Base-by-base conservation (phyloP, 1,139 yeast species). In the Taphrina populina region DNA sequence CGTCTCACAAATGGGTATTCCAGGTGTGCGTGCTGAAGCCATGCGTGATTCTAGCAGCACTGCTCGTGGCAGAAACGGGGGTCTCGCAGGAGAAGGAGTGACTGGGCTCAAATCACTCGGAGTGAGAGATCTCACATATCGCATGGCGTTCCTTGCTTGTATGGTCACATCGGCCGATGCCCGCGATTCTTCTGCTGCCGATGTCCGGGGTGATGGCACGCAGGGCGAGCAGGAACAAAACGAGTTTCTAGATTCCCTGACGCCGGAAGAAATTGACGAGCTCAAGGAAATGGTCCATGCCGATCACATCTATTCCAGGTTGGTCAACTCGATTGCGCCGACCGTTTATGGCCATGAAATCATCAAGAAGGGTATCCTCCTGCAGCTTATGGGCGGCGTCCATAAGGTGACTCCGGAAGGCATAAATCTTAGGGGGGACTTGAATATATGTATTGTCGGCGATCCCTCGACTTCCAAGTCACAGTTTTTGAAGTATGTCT, bases 381-480 rank as follows among this genome's bases (percentile, higher is more conserved):
- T 92, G 58, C 98, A 92, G 71, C 73, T 92, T 66, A 76, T 92
- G 64, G 95, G 97, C 46, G 99, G 99, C 65, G 97, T 94, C 37
- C 99, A 92, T 71, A 92, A 92, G 69, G 76, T 81, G 58, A 94
- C 99, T 0, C 81, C 88, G 29, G 98, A 92, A 70, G 98, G 98
- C 23, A 92, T 92, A 63, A 85, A 88, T 64, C 77, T 92, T 62
- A 82, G 99, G 75, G 99, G 99, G 64, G 99, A 94, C 68, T 92
- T 92, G 66, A 92, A 92, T 68, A 85, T 92, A 54, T 92, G 99
- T 74, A 79, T 92, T 63, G 98, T 92, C 53, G 99, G 99, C 53
- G 99, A 92, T 68, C 99, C 99, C 1, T 90, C 97, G 1, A 92
- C 98, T 7, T 88, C 98, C 26, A 92, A 92, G 69, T 90, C 97